These are phyloP conservation scores for Alternaria sp. DNA, from an alignment of 2,329 filamentous ascomycete genomes.

Conservation along the genomic window DNA sequence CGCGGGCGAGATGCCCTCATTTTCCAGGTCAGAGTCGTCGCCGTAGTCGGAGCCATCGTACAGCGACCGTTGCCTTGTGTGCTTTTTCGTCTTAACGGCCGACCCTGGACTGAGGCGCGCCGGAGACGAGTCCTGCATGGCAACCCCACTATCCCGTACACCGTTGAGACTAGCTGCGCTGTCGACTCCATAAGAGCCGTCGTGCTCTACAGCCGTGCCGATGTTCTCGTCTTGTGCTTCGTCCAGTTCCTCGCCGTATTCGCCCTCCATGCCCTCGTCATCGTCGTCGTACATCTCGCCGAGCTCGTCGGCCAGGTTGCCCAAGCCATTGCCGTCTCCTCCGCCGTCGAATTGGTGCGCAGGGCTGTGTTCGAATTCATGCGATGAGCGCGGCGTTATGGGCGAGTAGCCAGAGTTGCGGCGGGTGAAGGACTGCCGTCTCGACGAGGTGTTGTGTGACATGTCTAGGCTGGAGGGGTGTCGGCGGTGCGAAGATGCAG, in stretches of 20 bases:
- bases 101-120: constrained; percentile 49
- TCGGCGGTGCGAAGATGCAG: constrained; percentile 46
- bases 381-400: constrained; percentile 50
- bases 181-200: constrained; percentile 36
- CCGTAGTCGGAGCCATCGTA: constrained; percentile 80
- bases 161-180: constrained; percentile 34
- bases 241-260: constrained; percentile 45
- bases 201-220: constrained; percentile 44
- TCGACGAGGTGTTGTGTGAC: constrained; percentile 45
- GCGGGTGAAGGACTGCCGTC: constrained; percentile 48
- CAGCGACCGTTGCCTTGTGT: constrained; percentile 56
- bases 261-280: constrained; percentile 60
- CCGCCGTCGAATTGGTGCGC: constrained; percentile 47
- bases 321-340: constrained; percentile 64
- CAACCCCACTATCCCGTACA: constrained; percentile 55
- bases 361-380: constrained; percentile 49
- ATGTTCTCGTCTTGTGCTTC: constrained; percentile 34
- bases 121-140: constrained; percentile 50
- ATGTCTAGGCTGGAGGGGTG: constrained; percentile 52
- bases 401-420: constrained; percentile 55
- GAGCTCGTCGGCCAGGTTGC: constrained; percentile 81
- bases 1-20: constrained; percentile 69
- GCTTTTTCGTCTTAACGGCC: constrained; percentile 35
- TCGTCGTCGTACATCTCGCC: constrained; percentile 74
- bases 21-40: constrained; percentile 72